Evolutionary conservation across 805 yeast genomes (phyloP), one percentile per base, ranked within the genome.

Genomic region (Teunomyces barrocoloradensis): DNA sequence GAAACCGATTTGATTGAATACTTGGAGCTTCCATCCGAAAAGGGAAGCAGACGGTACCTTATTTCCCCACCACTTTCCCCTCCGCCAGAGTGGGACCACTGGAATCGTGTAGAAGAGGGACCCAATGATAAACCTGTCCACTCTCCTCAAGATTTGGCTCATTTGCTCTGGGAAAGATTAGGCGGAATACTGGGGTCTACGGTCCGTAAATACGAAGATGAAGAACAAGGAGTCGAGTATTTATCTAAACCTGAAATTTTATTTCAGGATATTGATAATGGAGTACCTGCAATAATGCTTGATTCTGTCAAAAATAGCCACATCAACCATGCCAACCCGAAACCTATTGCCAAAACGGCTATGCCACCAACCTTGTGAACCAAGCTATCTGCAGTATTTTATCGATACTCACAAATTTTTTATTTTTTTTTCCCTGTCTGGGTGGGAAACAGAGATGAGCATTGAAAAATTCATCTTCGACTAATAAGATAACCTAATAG

Each of bases 51-150:
- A 32, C 47, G 77, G 12, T 73, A 71, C 46, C 65, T 73, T 40
- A 73, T 73, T n/a, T 69, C 73, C 42, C 78, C 78, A 3, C 78
- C 78, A 6, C 52, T 68, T 6, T 71, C 75, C 7, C 78, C 78
- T 0, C 77, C 72, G 3, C 54, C 70, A 0, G 78, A 67, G 39
- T 73, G 78, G 78, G 65, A 71, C 49, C 69, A 70, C 45, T 73
- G 70, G 68, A 65, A 64, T 43, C 68, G 59, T 42, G 66, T 58
- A 0, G 78, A 73, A 49, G 77, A 72, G 10, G 73, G 74, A 0
- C 78, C 78, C 7, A 65, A 66, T 45, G 54, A 58, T 27, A 60
- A 64, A 42, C 47, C 75, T 0, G 58, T 73, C 4, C 62, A 61
- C 45, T 64, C 74, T 13, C 72, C 74, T 0, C 59, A 60, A 30